Evolutionary conservation across 257 asterid species (phyloP).

Genomic region (Misopates orontium): DNA sequence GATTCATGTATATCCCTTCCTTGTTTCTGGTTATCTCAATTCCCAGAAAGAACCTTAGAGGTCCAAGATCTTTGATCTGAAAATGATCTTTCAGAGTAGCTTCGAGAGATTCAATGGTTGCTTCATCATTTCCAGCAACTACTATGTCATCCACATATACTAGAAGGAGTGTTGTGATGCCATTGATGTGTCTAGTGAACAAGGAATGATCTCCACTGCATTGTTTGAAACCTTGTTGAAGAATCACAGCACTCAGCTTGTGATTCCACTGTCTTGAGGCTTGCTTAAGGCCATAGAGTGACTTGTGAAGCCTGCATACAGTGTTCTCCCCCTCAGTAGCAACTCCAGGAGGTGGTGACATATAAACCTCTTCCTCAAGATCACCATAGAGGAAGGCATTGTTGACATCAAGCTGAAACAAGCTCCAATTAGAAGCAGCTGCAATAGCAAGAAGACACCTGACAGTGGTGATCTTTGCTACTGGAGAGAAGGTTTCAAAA

Average conservation of each 20-base stretch:
- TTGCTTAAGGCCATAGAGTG: not conserved
- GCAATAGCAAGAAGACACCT: not conserved
- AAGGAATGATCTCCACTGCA: not conserved
- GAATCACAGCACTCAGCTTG: not conserved
- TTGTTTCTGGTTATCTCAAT: not conserved
- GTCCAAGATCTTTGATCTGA: not conserved
- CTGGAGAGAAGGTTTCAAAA: not conserved
- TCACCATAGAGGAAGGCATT: conserved; percentile 5
- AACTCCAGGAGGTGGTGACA: not conserved
- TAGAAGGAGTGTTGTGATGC: too few species aligned
- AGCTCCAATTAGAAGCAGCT: not conserved
- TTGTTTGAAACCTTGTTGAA: not conserved
- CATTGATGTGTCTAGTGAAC: too few species aligned
- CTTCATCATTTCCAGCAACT: not conserved
- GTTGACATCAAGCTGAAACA: not conserved
- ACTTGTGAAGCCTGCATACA: not conserved
- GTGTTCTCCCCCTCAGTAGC: not conserved
- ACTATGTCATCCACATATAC: not conserved
- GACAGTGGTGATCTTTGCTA: not conserved
- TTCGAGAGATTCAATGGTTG: not conserved
- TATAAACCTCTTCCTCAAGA: not conserved
- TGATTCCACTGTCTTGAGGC: not conserved
- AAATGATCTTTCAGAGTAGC: not conserved
- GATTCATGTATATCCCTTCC: not conserved
- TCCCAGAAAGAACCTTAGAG: not conserved